phyloP scores from a whole-genome alignment of 331 rosid genomes.

The Telfairia occidentalis region DNA sequence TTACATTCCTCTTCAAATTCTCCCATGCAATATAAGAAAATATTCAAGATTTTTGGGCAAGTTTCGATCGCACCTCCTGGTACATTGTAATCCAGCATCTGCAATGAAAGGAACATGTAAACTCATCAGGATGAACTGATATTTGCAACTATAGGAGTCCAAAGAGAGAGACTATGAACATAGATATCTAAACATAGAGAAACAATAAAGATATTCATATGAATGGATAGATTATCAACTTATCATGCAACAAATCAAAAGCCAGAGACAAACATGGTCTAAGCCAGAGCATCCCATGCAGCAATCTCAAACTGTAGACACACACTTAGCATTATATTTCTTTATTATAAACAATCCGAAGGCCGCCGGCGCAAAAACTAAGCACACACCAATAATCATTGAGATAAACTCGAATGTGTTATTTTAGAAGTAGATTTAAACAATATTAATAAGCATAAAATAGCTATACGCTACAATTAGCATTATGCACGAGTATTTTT shows the following conservation, averaged over 20 bases:
- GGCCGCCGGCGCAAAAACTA: background rate
- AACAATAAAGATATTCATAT: background rate
- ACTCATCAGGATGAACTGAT: background rate
- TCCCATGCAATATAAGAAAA: conserved; percentile 5
- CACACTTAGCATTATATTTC: background rate
- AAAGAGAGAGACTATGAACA: background rate
- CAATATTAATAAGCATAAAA: background rate
- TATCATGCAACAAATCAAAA: background rate
- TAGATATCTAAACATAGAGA: background rate
- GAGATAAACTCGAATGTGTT: background rate
- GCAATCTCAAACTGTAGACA: background rate
- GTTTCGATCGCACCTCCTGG: conserved; percentile 57
- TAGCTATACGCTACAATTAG: background rate
- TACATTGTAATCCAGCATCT: conserved; percentile 98
- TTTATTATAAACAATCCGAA: background rate
- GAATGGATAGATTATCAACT: background rate
- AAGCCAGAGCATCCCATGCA: background rate
- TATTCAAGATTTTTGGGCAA: background rate
- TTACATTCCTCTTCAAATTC: background rate
- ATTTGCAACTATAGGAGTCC: background rate
- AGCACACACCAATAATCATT: background rate
- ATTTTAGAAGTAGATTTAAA: background rate
- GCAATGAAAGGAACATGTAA: conserved; percentile 16
- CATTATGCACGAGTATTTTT: no score
- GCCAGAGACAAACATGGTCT: background rate